Evolutionary conservation across 164 flowering plant species (phyloP).

Genomic region (Aristolochia contorta): DNA sequence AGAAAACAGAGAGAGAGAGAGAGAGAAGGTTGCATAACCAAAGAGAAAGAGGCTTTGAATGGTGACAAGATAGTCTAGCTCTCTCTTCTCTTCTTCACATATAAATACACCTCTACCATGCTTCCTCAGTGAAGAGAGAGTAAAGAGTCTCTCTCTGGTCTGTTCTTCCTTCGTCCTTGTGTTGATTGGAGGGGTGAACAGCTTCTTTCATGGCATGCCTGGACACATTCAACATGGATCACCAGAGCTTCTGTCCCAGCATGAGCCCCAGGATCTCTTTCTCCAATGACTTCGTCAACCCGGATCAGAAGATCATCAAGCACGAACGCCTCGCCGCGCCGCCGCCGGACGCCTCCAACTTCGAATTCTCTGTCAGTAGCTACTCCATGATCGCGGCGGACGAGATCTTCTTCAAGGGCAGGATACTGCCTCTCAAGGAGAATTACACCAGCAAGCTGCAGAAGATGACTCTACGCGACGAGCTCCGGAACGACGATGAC

Average conservation of each 20-base stretch:
- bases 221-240: constrained; percentile 60
- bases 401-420: constrained; percentile 61
- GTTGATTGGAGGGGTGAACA: neutral
- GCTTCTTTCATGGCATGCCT: constrained; percentile 47
- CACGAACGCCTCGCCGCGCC: constrained; percentile 35
- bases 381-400: constrained; percentile 53
- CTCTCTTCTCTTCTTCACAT: no score
- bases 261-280: constrained; percentile 81
- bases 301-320: constrained; percentile 26
- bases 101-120: no score
- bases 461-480: constrained; percentile 52
- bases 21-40: no score
- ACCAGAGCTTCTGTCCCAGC: constrained; percentile 29
- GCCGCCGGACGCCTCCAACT: constrained; percentile 58
- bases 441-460: constrained; percentile 16
- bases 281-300: constrained; percentile 52
- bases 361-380: constrained; percentile 52
- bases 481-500: constrained; percentile 37
- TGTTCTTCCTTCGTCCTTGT: no score
- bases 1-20: neutral
- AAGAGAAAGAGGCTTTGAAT: no score
- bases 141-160: neutral
- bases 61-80: no score
- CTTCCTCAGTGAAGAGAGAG: constrained; percentile 14
- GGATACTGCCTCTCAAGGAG: constrained; percentile 51